Evolutionary conservation across 495 filamentous ascomycete species (phyloP), one percentile per base, ranked within the genome.

Genomic region (Neurospora intermedia): DNA sequence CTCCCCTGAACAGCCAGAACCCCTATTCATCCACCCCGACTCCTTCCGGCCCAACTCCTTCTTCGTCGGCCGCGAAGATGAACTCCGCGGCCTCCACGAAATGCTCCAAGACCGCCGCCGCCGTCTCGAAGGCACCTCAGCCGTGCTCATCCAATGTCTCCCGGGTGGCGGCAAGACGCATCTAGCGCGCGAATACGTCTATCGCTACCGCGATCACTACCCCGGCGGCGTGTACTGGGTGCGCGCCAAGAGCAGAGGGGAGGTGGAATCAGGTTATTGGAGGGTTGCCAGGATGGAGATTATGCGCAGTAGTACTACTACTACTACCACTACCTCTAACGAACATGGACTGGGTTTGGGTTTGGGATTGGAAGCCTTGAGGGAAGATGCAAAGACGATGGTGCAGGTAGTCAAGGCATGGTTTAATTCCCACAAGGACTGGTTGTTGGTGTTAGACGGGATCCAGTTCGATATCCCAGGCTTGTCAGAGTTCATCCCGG

Each of bases 141-240:
- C 88, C 16, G 91, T 94, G 6, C 82, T 94, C 9, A 87, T 96
- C 43, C 88, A 89, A 74, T 90, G 90, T 66, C 87, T 92, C 41
- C 89, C 92, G n/a, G 93, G 93, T 16, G 88, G 88, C 1, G 93
- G 93, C 27, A 96, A 96, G 80, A 91, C 91, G 1, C 92, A 94
- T 78, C 82, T 95, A n/a, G 92, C 91, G 43, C 86, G 93, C 8
- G 87, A 96, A 80, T 96, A 94, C 76, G 91, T 94, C 70, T 93
- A 92, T 71, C 82, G 85, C 35, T 88, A 92, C 72, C 86, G 84
- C 23, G 85, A 86, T 11, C 85, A 89, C 76, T 96, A 90, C 75
- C 87, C 87, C 0, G 93, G 91, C 2, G 93, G 93, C 7, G 86
- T 94, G 27, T 96, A 94, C 77, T 96, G 93, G 93, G 86, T 95